phyloP scores from a whole-genome alignment of 441 rosid genomes.

The Bocquillonia castaneifolia region DNA sequence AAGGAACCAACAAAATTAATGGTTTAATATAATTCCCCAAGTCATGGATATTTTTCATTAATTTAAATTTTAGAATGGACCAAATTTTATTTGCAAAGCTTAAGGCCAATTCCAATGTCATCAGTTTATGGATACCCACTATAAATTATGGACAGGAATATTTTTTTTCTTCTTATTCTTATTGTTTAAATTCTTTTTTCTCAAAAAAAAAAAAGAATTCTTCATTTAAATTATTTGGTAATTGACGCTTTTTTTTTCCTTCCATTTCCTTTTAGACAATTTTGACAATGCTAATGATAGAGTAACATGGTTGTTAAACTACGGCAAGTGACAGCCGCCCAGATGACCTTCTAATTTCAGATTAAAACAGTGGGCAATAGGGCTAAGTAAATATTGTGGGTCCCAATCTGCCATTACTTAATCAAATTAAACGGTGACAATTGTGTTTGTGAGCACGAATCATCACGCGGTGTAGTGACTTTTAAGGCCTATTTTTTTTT shows the following conservation, averaged over 20 bases:
- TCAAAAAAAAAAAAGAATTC: neutral
- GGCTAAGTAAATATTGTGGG: slow-evolving; percentile 25
- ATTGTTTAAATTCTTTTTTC: neutral
- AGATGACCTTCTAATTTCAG: slow-evolving; percentile 8
- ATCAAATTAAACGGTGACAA: slow-evolving; percentile 38
- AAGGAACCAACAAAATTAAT: slow-evolving; percentile 5
- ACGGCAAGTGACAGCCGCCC: neutral
- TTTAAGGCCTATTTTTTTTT: slow-evolving; percentile 4
- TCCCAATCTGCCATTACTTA: slow-evolving; percentile 23
- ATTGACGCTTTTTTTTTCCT: no score
- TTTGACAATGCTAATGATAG: neutral
- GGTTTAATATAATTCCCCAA: no score
- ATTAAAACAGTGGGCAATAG: neutral
- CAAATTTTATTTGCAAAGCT: slow-evolving; percentile 10
- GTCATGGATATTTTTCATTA: neutral
- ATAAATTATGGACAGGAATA: slow-evolving; percentile 20
- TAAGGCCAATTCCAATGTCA: neutral
- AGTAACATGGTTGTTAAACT: neutral
- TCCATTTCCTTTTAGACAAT: neutral
- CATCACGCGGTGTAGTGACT: slow-evolving; percentile 36
- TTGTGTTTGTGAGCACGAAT: slow-evolving; percentile 38
- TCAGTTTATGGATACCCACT: slow-evolving; percentile 35
- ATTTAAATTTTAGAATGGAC: neutral
- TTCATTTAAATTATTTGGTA: no score
- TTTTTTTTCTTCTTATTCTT: slow-evolving; percentile 10